Evolutionary conservation across 768 basidiomycete genomes (phyloP), one percentile per base, ranked within the genome.

Genomic region (Crepidotus variabilis): DNA sequence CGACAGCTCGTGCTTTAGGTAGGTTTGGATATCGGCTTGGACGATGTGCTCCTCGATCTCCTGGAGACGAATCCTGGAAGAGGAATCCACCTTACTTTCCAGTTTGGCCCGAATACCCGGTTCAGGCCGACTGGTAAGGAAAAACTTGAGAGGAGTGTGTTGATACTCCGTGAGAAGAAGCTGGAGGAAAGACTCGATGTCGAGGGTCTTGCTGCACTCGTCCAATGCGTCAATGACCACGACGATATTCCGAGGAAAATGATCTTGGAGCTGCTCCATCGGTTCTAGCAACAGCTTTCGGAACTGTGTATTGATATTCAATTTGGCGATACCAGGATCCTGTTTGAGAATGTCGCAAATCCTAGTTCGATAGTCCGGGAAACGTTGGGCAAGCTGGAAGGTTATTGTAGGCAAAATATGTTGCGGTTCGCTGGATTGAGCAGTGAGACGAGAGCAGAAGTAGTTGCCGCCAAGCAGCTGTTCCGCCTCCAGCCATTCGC

Each of bases 401-500:
- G 71, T 67, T 35, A 75, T 66, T 0, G 74, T 75, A 28, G 60
- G 61, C 56, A 75, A 61, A 2, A 75, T 53, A 45, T n/a, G 54
- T n/a, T 60, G 56, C 20, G 63, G 50, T 9, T 67, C 60, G 14
- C 62, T 55, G 33, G 35, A 53, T 46, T 14, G 46, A 16, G 39
- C 14, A 46, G 52, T 39, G 52, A 28, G 22, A 45, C 52, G 52
- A 28, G 67, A 63, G 55, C 73, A 74, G 58, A 69, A 70, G 57
- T 70, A 74, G 16, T 63, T 71, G 2, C 70, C 67, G 2, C 71
- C 74, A 14, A 36, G 35, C 16, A 8, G 35, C 35, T 78, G 22
- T 71, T 75, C 68, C 73, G 79, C n/a, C n/a, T n/a, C 68, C 16
- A 67, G 55, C n/a, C 34, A 22, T n/a, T 58, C 47, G 32, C 55